These are phyloP conservation scores for Fusarium pseudonygamai DNA, from an alignment of 2,329 filamentous ascomycete species.

Conservation along the genomic window DNA sequence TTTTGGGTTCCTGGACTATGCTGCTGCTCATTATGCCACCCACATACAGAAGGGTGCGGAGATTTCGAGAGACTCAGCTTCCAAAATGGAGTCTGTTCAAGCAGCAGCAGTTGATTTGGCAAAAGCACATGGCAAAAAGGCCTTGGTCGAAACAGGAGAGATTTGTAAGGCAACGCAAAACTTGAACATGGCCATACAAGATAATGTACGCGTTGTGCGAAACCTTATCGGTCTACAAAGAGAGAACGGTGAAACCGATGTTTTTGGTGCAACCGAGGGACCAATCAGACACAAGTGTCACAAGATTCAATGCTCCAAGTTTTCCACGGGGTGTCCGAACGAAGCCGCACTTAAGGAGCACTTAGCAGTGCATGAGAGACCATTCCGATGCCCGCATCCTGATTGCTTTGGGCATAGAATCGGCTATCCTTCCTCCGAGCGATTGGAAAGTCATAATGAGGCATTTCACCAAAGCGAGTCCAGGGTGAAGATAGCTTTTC, in stretches of 20 bases:
- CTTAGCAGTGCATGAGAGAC: rapidly evolving
- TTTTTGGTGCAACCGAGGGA: rapidly evolving
- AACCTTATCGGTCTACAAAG: rapidly evolving
- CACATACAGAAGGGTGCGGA: too few species aligned
- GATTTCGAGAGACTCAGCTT: too few species aligned
- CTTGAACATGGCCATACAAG: rapidly evolving
- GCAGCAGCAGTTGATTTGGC: rapidly evolving
- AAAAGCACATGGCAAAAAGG: rapidly evolving
- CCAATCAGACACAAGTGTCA: neutral
- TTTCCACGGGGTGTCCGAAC: rapidly evolving
- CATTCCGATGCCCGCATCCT: rapidly evolving
- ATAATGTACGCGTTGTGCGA: rapidly evolving
- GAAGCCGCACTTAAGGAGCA: rapidly evolving
- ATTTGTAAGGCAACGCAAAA: rapidly evolving
- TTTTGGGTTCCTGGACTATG: neutral
- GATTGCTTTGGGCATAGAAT: neutral
- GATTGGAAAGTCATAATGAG: neutral
- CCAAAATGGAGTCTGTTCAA: rapidly evolving
- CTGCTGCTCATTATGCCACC: rapidly evolving
- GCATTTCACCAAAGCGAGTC: rapidly evolving
- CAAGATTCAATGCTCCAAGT: neutral
- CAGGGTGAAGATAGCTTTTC: rapidly evolving
- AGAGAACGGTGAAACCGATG: rapidly evolving
- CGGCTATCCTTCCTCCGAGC: rapidly evolving
- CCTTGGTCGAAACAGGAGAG: rapidly evolving